These are phyloP conservation scores for Magnaporthiopsis rhizophila DNA, from an alignment of 2,329 filamentous ascomycete species.

Conservation along the genomic window DNA sequence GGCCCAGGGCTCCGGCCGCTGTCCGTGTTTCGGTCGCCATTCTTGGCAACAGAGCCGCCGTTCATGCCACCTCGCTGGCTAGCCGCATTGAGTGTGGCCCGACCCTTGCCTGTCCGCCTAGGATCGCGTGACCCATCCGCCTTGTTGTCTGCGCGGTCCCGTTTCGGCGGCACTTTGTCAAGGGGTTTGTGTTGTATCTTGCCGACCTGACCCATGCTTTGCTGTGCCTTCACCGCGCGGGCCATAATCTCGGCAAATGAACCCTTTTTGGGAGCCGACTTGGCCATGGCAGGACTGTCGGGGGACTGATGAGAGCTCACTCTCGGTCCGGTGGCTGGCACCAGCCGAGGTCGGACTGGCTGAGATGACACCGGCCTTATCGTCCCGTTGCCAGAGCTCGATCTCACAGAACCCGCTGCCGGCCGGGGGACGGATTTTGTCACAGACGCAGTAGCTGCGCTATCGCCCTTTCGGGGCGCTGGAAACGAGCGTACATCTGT, in stretches of 20 bases:
- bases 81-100: not conserved
- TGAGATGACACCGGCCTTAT: not conserved
- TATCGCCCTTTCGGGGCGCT: not conserved
- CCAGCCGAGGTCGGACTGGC: not conserved
- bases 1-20: not conserved
- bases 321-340: not conserved
- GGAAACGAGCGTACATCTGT: slow-evolving; percentile 11
- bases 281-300: slow-evolving; percentile 20
- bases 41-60: not conserved
- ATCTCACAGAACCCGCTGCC: not conserved
- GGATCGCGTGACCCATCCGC: slow-evolving; percentile 29
- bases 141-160: slow-evolving; percentile 39
- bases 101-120: slow-evolving; percentile 8
- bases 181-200: slow-evolving; percentile 69
- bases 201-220: slow-evolving; percentile 52
- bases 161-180: slow-evolving; percentile 53
- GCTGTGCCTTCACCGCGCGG: slow-evolving; percentile 59
- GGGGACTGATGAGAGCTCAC: slow-evolving; percentile 8
- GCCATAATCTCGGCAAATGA: slow-evolving; percentile 69
- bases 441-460: not conserved
- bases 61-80: not conserved
- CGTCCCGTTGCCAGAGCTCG: not conserved
- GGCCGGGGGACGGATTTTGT: not conserved
- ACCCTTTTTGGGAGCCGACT: slow-evolving; percentile 57
- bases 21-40: not conserved